Conservation (phyloP, 179 eudicot genomes). For the Patellifolia procumbens region DNA sequence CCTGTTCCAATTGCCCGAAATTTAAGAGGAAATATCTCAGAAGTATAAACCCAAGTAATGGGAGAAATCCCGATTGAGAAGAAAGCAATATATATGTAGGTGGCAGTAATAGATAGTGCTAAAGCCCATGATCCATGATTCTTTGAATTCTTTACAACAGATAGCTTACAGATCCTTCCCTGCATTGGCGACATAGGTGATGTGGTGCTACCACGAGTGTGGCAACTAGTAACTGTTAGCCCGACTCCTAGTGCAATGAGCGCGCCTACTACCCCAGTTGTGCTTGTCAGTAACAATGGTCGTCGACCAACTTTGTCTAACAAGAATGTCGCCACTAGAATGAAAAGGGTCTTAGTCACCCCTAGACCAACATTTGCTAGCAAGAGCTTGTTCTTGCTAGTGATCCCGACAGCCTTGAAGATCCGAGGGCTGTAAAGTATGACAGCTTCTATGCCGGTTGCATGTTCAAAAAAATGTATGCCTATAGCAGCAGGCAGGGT, state of each 20-base stretch:
- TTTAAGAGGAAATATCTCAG: constrained; percentile 65
- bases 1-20: constrained; percentile 57
- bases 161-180: constrained; percentile 19
- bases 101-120: constrained; percentile 34
- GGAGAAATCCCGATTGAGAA: constrained; percentile 62
- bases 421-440: constrained; percentile 63
- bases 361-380: constrained; percentile 58
- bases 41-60: constrained; percentile 64
- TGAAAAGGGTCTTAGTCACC: constrained; percentile 39
- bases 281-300: constrained; percentile 42
- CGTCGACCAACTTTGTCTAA: constrained; percentile 60
- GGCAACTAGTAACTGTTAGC: constrained; percentile 32
- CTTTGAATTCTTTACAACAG: constrained; percentile 23
- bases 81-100: constrained; percentile 44
- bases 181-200: neutral
- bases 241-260: constrained; percentile 40
- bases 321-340: constrained; percentile 38
- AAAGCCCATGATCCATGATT: constrained; percentile 45
- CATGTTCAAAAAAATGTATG: constrained; percentile 75
- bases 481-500: constrained; percentile 52
- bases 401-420: constrained; percentile 61
- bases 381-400: constrained; percentile 35
- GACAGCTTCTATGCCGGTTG: constrained; percentile 69
- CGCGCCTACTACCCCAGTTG: constrained; percentile 37
- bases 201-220: neutral